Evolutionary conservation across 768 basidiomycete genomes (phyloP).

Genomic region (Boletus rubropictus): DNA sequence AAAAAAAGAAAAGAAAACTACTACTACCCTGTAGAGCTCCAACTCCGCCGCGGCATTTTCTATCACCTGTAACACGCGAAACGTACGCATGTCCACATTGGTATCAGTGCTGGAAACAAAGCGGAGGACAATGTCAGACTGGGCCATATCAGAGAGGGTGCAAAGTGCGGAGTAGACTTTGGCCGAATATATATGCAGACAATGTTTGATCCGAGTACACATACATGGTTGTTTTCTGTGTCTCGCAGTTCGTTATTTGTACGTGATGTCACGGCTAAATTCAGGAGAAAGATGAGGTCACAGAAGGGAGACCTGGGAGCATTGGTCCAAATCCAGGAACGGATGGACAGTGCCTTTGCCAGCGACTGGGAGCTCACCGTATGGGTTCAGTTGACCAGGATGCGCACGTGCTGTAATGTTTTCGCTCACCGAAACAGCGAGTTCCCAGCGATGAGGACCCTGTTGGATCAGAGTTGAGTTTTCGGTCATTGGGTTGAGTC

Average conservation of each 20-base stretch:
- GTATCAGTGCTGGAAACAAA: slow-evolving; percentile 31
- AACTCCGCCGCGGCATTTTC: slow-evolving; percentile 25
- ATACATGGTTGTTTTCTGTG: slow-evolving; percentile 2
- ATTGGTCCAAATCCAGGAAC: slow-evolving; percentile 1
- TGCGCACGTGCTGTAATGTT: not conserved
- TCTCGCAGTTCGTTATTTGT: slow-evolving; percentile 17
- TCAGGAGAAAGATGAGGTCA: slow-evolving; percentile 26
- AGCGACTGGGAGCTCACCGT: not conserved
- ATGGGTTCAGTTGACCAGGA: not conserved
- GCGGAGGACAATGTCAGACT: slow-evolving; percentile 35
- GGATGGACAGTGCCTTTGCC: not conserved
- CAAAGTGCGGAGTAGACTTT: not conserved
- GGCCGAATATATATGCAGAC: slow-evolving; percentile 13
- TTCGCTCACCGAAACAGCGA: not conserved
- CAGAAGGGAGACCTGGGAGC: slow-evolving; percentile 1
- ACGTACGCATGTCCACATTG: slow-evolving; percentile 39
- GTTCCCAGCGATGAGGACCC: slow-evolving; percentile 3
- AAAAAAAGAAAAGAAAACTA: not conserved
- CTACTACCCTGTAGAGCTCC: slow-evolving; percentile 43
- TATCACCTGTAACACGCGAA: slow-evolving; percentile 35
- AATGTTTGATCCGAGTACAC: slow-evolving; percentile 22
- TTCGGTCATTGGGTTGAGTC: slow-evolving; percentile 1
- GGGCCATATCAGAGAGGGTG: slow-evolving; percentile 22
- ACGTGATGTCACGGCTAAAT: slow-evolving; percentile 26
- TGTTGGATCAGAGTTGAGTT: not conserved